Base-by-base conservation (phyloP, 2,329 filamentous ascomycete species). In the Neonectria coccinea region DNA sequence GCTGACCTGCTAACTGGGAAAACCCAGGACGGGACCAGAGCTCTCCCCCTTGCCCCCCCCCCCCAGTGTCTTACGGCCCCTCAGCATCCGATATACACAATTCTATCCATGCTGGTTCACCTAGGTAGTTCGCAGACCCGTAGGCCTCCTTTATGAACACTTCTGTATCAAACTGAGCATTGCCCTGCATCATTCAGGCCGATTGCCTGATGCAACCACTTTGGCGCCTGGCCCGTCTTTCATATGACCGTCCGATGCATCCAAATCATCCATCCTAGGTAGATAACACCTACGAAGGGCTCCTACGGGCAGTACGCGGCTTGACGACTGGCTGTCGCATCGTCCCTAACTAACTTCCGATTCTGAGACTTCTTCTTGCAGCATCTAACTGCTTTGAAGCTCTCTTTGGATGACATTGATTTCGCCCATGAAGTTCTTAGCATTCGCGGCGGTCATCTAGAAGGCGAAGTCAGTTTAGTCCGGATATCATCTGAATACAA, bases 401-500 rank as follows among this genome's bases (percentile, higher is more conserved):
- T 87, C 84, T 66, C 78, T 81, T 73, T 87, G 84, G 51, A 88
- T 79, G 67, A 80, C 77, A 52, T 79, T 75, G 33, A 87, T 79
- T 64, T 85, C 83, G 45, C 81, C 82, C 66, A 86, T 71, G 67
- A 88, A 86, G 60, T 71, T 76, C 76, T 85, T 86, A 8, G 85
- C 84, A 69, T 83, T 88, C 16, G 83, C 82, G 31, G 81, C 79
- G 54, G 81, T 85, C 84, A 87, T 85, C 85, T 88, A 51, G 12
- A 59, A 12, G 18, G n/a, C 6, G 14, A 29, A 3, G 62, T 69
- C 47, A 72, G 65, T 44, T n/a, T 39, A 45, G 25, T 52, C 16
- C 18, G 18, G 6, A 42, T 29, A 16, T 5, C 16, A 10, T 16
- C 18, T 29, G 18, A n/a, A 5, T n/a, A 22, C 31, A 31, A 16